phyloP scores from a whole-genome alignment of 257 asterid species.

The Solanum tacnaense region DNA sequence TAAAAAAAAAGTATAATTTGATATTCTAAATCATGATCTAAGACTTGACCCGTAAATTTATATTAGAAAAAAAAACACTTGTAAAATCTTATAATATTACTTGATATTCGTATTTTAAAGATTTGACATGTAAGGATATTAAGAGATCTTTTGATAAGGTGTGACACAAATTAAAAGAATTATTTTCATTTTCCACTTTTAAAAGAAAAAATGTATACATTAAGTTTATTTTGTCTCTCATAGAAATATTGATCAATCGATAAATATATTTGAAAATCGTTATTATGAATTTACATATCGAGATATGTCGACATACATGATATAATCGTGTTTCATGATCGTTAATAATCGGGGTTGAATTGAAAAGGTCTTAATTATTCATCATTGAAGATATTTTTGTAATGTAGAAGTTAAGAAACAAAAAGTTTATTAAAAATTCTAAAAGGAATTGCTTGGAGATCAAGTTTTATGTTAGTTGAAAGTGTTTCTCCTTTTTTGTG shows the following conservation, averaged over 20 bases:
- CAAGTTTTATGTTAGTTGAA: neutral
- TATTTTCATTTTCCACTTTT: too few species aligned
- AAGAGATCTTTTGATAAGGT: too few species aligned
- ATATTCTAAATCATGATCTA: neutral
- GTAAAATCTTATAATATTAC: too few species aligned
- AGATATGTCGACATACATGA: neutral
- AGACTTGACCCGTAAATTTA: neutral
- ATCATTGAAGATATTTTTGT: neutral
- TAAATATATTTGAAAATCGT: neutral
- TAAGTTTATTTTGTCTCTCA: neutral
- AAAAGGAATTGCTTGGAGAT: neutral
- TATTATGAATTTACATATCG: neutral
- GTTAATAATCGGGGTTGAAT: neutral
- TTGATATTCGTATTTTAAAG: too few species aligned
- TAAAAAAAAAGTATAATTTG: too few species aligned
- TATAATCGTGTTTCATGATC: neutral
- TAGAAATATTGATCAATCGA: neutral
- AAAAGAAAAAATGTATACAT: too few species aligned
- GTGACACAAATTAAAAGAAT: too few species aligned
- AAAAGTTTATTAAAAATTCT: neutral
- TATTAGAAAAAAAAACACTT: too few species aligned
- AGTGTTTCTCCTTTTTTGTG: neutral
- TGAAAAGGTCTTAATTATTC: neutral
- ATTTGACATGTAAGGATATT: too few species aligned
- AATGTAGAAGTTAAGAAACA: neutral